phyloP scores from a whole-genome alignment of 164 flowering plant species.

The Tetrastigma voinierianum region DNA sequence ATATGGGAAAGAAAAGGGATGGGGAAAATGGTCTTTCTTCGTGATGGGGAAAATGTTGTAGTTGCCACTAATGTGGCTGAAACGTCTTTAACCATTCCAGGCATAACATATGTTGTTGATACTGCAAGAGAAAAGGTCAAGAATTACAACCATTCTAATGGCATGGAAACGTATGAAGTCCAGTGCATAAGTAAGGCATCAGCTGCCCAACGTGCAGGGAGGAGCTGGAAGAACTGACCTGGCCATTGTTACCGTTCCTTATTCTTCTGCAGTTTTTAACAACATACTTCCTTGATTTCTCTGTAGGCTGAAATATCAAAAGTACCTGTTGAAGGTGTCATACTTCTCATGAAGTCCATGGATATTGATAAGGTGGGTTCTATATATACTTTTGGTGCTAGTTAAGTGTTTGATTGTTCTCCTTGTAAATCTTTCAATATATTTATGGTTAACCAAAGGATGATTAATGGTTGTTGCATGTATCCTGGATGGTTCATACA shows the following conservation, averaged over 20 bases:
- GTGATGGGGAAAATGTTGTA: conserved; percentile 86
- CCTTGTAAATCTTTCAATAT: background rate
- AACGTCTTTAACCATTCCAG: conserved; percentile 97
- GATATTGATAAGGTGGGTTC: conserved; percentile 66
- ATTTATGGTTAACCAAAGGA: background rate
- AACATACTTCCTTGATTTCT: conserved; percentile 71
- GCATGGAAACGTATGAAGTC: conserved; percentile 82
- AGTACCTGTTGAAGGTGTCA: conserved; percentile 88
- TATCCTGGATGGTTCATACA: background rate
- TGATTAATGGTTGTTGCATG: background rate
- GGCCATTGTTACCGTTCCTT: conserved; percentile 95
- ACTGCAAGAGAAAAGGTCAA: conserved; percentile 96
- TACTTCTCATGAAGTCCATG: conserved; percentile 92
- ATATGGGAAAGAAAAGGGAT: conserved; percentile 14
- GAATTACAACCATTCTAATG: conserved; percentile 68
- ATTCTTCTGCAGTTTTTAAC: conserved; percentile 79
- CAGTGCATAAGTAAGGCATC: conserved; percentile 99
- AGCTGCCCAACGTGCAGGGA: conserved; percentile 95
- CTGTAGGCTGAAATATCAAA: conserved; percentile 80
- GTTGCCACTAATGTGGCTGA: conserved; percentile 99
- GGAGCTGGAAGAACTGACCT: conserved; percentile 98
- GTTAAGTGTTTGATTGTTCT: background rate
- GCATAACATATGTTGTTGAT: conserved; percentile 94
- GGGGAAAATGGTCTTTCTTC: conserved; percentile 14
- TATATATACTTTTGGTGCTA: background rate